These are phyloP conservation scores for Chlamydomonas sp. DNA, from an alignment of 139 green algal species.

Conservation along the genomic window DNA sequence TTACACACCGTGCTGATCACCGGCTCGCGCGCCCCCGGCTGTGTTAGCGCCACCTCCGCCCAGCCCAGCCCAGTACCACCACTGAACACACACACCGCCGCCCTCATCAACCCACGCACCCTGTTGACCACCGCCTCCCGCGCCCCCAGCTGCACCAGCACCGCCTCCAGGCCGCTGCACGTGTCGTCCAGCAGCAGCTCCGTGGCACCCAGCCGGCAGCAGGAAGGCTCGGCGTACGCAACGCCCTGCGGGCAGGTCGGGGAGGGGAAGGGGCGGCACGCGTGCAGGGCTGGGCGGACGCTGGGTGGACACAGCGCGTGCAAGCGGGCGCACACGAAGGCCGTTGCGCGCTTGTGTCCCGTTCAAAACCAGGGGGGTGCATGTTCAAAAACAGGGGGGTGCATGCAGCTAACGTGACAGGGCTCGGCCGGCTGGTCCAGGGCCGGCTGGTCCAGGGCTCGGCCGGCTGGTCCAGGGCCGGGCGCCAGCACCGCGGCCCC, in stretches of 20 bases:
- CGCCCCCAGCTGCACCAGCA: conserved; percentile 85
- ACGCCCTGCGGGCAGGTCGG: conserved; percentile 67
- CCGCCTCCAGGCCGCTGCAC: conserved; percentile 83
- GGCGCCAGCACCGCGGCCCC: too few species aligned
- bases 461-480: too few species aligned
- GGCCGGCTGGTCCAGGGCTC: too few species aligned
- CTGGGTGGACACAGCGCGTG: neutral
- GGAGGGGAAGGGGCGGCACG: conserved; percentile 11
- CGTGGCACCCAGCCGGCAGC: conserved; percentile 71
- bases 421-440: too few species aligned
- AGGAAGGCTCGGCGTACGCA: conserved; percentile 76
- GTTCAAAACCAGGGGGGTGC: neutral
- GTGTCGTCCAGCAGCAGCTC: conserved; percentile 90
- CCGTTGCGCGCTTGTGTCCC: neutral
- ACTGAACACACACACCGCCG: neutral
- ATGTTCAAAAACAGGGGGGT: too few species aligned
- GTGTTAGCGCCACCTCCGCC: neutral
- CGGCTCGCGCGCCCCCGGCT: neutral
- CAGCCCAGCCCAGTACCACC: neutral
- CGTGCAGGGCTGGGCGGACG: conserved; percentile 1
- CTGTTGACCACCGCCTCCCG: conserved; percentile 84
- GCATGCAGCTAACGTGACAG: too few species aligned
- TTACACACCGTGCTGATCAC: neutral
- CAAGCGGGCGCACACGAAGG: neutral
- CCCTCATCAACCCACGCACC: conserved; percentile 31